A percentile compares a stretch with the other conserved stretches of the same genome.
These are phyloP conservation scores for Podospora pseudoanserina DNA, from an alignment of 495 filamentous ascomycete species.

Conservation along the genomic window DNA sequence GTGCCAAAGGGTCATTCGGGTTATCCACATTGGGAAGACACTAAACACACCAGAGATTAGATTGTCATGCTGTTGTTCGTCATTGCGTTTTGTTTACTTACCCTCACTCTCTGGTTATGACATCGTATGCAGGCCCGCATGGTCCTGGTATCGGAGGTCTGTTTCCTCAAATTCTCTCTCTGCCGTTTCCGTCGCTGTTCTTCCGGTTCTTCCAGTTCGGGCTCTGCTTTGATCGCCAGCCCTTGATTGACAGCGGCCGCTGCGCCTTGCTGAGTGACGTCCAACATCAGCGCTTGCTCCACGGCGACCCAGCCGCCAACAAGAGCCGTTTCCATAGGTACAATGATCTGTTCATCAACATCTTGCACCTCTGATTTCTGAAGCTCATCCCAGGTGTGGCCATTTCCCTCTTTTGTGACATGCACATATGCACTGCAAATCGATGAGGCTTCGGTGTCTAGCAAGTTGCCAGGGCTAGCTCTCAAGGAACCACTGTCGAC, in stretches of 20 bases:
- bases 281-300: too few relatives aligned
- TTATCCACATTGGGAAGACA: conserved; percentile 27
- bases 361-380: background rate
- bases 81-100: conserved; percentile 22
- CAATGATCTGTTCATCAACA: background rate
- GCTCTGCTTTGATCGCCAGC: background rate
- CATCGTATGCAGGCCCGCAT: conserved; percentile 45
- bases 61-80: background rate
- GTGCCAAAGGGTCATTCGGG: conserved; percentile 27
- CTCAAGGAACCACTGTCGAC: background rate
- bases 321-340: background rate
- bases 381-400: background rate
- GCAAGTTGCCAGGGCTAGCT: background rate
- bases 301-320: background rate
- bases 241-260: background rate
- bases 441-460: background rate
- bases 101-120: conserved; percentile 41
- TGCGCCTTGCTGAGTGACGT: background rate
- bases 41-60: conserved; percentile 1
- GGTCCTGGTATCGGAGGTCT: background rate
- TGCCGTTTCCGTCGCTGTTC: background rate
- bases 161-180: conserved; percentile 15
- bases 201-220: too few relatives aligned
- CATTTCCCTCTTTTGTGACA: background rate
- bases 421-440: background rate